A percentile compares a stretch with the other conserved stretches of the same genome.
phyloP scores from a whole-genome alignment of 331 rosid genomes.

The Malus hybrid region DNA sequence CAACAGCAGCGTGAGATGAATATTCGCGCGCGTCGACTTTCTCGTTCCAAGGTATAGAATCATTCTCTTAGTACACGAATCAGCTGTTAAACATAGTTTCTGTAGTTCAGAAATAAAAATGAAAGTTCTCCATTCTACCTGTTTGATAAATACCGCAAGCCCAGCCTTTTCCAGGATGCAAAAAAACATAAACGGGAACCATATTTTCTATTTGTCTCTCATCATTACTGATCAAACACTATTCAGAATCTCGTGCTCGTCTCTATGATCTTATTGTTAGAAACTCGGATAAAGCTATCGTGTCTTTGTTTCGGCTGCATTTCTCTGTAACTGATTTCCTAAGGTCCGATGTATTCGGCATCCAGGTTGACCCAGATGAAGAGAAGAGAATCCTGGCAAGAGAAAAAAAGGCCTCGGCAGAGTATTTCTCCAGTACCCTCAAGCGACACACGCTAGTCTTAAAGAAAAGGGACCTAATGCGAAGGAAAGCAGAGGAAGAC shows the following conservation, averaged over 20 bases:
- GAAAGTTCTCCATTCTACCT: not conserved
- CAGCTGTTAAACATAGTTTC: not conserved
- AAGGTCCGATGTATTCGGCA: slow-evolving; percentile 5
- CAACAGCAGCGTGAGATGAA: slow-evolving; percentile 84
- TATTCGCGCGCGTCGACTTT: slow-evolving; percentile 75
- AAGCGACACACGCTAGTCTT: slow-evolving; percentile 70
- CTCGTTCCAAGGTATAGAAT: slow-evolving; percentile 75
- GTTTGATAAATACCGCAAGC: not conserved
- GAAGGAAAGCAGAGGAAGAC: slow-evolving; percentile 76
- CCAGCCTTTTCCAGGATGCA: not conserved
- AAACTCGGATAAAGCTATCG: not conserved
- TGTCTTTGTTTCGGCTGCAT: slow-evolving; percentile 5
- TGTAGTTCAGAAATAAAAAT: not conserved
- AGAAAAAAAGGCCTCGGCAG: slow-evolving; percentile 79
- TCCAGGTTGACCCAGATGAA: slow-evolving; percentile 84
- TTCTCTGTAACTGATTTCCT: slow-evolving; percentile 11
- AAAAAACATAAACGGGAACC: not conserved
- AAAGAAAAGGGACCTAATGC: slow-evolving; percentile 76
- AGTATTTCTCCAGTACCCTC: slow-evolving; percentile 62
- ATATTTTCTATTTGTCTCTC: not conserved
- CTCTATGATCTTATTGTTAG: not conserved
- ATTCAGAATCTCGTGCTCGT: not conserved
- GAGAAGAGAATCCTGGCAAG: slow-evolving; percentile 66
- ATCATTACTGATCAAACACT: not conserved
- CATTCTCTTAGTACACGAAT: not conserved